Base-by-base conservation (phyloP, 2,329 filamentous ascomycete species). In the Hirsutella thompsonii region DNA sequence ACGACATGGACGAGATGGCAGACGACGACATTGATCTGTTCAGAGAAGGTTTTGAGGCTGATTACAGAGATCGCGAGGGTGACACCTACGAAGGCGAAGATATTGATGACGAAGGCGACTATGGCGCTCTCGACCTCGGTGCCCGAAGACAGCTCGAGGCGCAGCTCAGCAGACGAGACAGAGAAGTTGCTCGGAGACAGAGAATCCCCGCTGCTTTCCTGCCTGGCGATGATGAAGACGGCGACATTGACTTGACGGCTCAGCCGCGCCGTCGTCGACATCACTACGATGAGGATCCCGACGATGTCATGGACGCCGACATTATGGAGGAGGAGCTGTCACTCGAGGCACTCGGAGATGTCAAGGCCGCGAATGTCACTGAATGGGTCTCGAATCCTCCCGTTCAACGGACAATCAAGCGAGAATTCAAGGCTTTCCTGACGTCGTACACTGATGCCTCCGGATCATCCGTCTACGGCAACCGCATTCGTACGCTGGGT, bases 261-360 rank as follows among this genome's bases (percentile, higher is more conserved):
- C 88, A 94, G 59, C 87, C 85, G 19, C 80, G 89, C 41, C 79
- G 90, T 49, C 80, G 86, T 40, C 79, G 92, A 50, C 85, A 92
- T 61, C 78, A 83, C 51, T 98, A 96, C 55, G 92, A 98, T 49
- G 93, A 98, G 62, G 88, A 94, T 33, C 80, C 82, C 11, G 89
- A 95, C 49, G 89, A 94, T 49, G 83, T 89, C 46, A 88, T 94
- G 79, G 85, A 81, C 44, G 85, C 83, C 37, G 87, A 95, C 55
- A 88, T 94, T 48, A 90, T 96, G 84, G 85, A 93, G 48, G 90
- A 94, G 59, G 89, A 96, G 60, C 74, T 98, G 18, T 89, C 89
- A 2, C 74, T 96, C 0, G 90, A 96, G 62, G 87, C 86, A 11
- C 70, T 98, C 34, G 79, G 84, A 46, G 92, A 98, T 58, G 82